Percentiles rank a stretch among this genome's conserved stretches.
These are phyloP conservation scores for Dryas drummondii DNA, from an alignment of 306 rosid species.

Conservation along the genomic window DNA sequence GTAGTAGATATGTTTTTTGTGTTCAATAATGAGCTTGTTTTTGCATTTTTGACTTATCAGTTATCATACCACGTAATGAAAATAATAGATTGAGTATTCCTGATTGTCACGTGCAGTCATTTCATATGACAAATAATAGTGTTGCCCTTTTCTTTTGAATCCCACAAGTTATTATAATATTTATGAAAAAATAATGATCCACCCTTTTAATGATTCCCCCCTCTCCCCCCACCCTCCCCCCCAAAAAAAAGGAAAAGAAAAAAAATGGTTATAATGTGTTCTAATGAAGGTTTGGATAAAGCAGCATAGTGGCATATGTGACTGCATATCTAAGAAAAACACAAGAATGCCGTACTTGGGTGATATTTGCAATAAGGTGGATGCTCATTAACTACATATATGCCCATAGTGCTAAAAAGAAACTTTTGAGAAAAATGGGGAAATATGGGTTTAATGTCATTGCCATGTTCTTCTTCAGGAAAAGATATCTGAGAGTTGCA, in stretches of 20 bases:
- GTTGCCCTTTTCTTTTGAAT: not conserved
- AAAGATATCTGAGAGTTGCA: not conserved
- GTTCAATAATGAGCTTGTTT: not conserved
- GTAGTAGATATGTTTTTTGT: conserved; percentile 15
- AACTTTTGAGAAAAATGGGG: not conserved
- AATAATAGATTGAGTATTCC: not conserved
- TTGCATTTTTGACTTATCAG: too few relatives aligned
- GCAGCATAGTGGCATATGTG: too few relatives aligned
- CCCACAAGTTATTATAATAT: not conserved
- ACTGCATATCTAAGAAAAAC: not conserved
- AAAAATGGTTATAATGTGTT: not conserved
- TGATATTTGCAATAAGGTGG: not conserved
- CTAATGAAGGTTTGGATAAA: not conserved
- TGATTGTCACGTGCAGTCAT: not conserved
- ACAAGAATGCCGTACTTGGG: not conserved
- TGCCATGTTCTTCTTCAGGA: not conserved
- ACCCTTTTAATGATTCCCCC: not conserved
- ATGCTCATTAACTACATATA: not conserved
- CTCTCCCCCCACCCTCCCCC: not conserved
- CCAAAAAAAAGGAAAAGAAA: not conserved
- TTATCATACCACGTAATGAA: too few relatives aligned
- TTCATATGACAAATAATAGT: not conserved
- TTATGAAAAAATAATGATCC: not conserved
- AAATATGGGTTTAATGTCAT: not conserved
- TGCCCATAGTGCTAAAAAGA: not conserved